Percentiles rank a stretch among this genome's conserved stretches.
Evolutionary conservation across 192 early-diverging fungal genomes (phyloP).

Genomic region (Coemansia sp.): DNA sequence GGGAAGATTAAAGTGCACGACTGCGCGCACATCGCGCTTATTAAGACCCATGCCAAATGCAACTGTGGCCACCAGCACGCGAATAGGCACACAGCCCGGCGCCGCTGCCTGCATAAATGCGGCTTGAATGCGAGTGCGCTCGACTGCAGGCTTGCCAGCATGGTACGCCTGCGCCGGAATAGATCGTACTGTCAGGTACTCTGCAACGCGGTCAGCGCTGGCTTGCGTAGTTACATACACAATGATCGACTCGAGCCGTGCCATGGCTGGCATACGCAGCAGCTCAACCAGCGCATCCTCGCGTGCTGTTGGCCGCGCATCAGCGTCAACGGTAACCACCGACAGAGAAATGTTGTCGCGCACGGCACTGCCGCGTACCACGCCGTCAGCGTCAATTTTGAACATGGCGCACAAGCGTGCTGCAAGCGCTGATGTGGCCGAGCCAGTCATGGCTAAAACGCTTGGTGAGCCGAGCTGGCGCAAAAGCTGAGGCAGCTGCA

Average conservation of each 20-base stretch:
- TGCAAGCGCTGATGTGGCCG: constrained; percentile 61
- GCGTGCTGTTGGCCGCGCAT: constrained; percentile 38
- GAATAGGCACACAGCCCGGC: constrained; percentile 32
- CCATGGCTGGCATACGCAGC: constrained; percentile 57
- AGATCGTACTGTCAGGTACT: constrained; percentile 63
- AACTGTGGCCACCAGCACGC: constrained; percentile 71
- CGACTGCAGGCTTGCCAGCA: constrained; percentile 62
- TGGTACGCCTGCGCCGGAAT: constrained; percentile 77
- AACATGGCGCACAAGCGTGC: constrained; percentile 62
- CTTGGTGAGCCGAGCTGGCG: constrained; percentile 51
- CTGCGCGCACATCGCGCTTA: constrained; percentile 68
- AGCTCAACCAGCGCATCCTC: constrained; percentile 59
- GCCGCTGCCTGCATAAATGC: constrained; percentile 61
- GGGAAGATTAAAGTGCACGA: constrained; percentile 71
- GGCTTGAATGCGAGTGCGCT: constrained; percentile 64
- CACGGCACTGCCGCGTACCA: constrained; percentile 57
- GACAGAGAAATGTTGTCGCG: constrained; percentile 65
- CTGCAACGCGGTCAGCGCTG: constrained; percentile 68
- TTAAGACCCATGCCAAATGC: constrained; percentile 78
- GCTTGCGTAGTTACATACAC: constrained; percentile 66
- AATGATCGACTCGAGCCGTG: constrained; percentile 60
- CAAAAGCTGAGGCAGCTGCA: constrained; percentile 60
- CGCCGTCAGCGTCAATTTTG: constrained; percentile 52
- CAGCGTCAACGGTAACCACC: constrained; percentile 51
- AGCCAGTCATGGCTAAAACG: constrained; percentile 74